These are phyloP conservation scores for Diaporthe sp. DNA, from an alignment of 2,329 filamentous ascomycete genomes.

Conservation along the genomic window DNA sequence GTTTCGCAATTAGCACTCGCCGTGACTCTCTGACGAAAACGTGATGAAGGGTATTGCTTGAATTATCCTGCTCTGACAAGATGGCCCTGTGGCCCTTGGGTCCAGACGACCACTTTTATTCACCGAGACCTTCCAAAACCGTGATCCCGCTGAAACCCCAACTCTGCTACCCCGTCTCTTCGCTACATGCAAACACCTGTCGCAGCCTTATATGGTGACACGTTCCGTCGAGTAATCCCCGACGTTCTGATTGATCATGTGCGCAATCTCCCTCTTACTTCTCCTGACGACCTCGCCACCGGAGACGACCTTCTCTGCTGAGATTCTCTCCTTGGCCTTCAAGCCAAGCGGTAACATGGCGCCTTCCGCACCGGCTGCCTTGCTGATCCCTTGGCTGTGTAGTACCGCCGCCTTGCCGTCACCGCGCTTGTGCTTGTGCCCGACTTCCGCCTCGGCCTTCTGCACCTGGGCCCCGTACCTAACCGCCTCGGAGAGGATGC, in stretches of 20 bases:
- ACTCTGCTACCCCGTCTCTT: background rate
- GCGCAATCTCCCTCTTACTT: constrained; percentile 80
- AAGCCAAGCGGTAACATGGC: constrained; percentile 80
- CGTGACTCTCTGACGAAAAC: background rate
- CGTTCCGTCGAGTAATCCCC: constrained; percentile 88
- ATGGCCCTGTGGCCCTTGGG: background rate
- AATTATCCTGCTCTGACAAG: constrained; percentile 2
- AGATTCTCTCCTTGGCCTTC: constrained; percentile 68
- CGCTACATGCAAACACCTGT: constrained; percentile 33
- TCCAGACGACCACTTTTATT: constrained; percentile 9
- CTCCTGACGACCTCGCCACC: constrained; percentile 80
- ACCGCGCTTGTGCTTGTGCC: constrained; percentile 40
- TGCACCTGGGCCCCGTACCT: constrained; percentile 66
- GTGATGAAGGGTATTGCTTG: constrained; percentile 19
- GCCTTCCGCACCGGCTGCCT: constrained; percentile 52
- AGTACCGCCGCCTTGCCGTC: constrained; percentile 19
- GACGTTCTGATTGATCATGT: constrained; percentile 83
- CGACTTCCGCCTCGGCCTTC: constrained; percentile 42
- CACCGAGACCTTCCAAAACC: constrained; percentile 12
- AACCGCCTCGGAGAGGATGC: constrained; percentile 76
- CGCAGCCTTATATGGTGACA: constrained; percentile 71
- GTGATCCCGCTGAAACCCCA: background rate
- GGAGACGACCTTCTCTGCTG: constrained; percentile 71
- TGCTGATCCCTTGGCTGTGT: constrained; percentile 35
- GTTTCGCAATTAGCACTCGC: background rate